Base-by-base conservation (phyloP, 2,329 filamentous ascomycete genomes). In the Curvularia sp. region DNA sequence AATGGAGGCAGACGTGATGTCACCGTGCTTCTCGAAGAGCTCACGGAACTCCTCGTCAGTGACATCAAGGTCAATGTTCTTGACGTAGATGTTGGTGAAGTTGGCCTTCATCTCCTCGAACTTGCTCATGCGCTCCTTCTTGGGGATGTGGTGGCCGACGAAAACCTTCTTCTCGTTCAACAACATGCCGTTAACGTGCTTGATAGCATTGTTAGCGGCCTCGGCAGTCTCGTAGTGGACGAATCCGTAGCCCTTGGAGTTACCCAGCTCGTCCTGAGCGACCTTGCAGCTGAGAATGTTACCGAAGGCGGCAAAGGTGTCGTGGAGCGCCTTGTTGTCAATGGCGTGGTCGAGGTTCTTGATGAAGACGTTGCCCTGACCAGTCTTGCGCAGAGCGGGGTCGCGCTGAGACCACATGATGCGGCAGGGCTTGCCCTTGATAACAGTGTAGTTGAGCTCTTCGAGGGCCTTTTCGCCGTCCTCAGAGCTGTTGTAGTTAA, bases 61-160 rank as follows among this genome's bases (percentile, higher is more conserved):
- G 65, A 89, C 91, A 49, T 97, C 94, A 35, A 83, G 75, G 73
- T 89, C 87, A 71, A 99, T 90, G 84, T 99, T 99, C 89, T 99
- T 99, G 84, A 99, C 92, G 83, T 99, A 99, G 81, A 99, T 89
- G 81, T 99, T 99, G 85, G 95, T 99, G 87, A 96, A 99, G 86
- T 99, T 99, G 81, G 95, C 95, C 89, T 99, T 99, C 94, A 99
- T 99, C 86, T 99, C 95, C 85, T 99, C 95, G 73, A 98, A 98
- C 85, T 99, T 99, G 92, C 92, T 97, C 87, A 98, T 95, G 74
- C 95, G 94, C 78, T 99, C 95, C 87, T 98, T 98, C 90, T 98
- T 98, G 79, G 95, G 93, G 75, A 99, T 98, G 83, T 99, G 95
- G 83, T 97, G 94, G 66, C 95, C 95, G 71, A 99, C 95, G 73